Base-by-base conservation (phyloP, 2,329 filamentous ascomycete genomes). In the Trichoderma asperellum region DNA sequence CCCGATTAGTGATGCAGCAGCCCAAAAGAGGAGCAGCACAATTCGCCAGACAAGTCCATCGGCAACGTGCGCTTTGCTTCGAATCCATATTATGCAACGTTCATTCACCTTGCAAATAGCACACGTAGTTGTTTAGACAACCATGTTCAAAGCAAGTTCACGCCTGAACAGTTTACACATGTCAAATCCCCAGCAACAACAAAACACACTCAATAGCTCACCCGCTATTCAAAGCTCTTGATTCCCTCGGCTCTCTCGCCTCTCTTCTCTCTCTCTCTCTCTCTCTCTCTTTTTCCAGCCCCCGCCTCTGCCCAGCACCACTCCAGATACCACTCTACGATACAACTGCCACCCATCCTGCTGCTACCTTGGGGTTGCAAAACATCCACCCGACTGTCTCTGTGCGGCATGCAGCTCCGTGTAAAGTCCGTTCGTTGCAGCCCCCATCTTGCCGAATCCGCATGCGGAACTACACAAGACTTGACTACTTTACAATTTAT, bases 241-340 rank as follows among this genome's bases (percentile, higher is more conserved):
- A 6, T 27, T 40, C 40, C 63, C 63, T 49, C 55, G 63, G 63
- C 49, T 55, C 32, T 37, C 55, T 35, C 56, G 35, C n/a, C 11
- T 12, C 24, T 32, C 14, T 5, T 2, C 34, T 5, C 29, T 8
- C 52, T 32, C 47, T 52, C 34, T 5, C 29, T 2, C 34, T 5
- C 29, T 2, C 34, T 5, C 29, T 8, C 52, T 32, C 47, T 52
- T 2, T 29, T 12, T 21, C 21, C 10, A 24, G 2, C 3, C n/a
- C 49, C 49, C 53, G 10, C 53, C 53, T 32, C 56, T 35, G n/a
- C 32, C 32, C 34, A 12, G 57, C 35, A 59, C 57, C 57, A 59
- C 57, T 65, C 52, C 56, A 49, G 10, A 67, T 67, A 18, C 63
- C 18, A 65, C 62, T 57, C 62, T 57, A 32, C 62, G 24, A 21